Conservation (phyloP, 208 protist genomes). For the Leishmania lainsoni region DNA sequence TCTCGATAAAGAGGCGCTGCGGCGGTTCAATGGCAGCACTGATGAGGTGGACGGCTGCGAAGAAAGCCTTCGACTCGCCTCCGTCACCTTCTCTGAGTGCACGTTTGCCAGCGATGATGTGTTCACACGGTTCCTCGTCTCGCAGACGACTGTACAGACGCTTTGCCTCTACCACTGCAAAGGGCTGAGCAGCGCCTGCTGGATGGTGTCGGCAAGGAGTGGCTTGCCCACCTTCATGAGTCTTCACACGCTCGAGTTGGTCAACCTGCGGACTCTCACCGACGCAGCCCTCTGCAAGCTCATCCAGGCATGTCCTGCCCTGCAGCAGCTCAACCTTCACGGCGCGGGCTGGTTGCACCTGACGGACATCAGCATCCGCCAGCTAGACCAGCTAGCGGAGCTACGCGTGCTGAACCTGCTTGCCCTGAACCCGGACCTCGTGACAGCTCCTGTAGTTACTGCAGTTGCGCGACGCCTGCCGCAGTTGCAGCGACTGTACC, state of each 20-base stretch:
- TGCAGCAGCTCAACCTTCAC: conserved; percentile 14
- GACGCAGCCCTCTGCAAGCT: conserved; percentile 5
- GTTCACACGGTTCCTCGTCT: not conserved
- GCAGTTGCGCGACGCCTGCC: conserved; percentile 7
- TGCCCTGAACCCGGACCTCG: conserved; percentile 9
- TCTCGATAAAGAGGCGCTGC: conserved; percentile 4
- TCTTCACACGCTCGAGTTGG: conserved; percentile 7
- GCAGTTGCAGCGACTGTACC: conserved; percentile 6
- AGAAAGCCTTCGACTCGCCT: conserved; percentile 1
- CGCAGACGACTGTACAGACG: conserved; percentile 2
- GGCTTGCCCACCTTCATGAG: not conserved
- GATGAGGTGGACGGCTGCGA: not conserved
- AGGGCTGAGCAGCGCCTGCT: conserved; percentile 8
- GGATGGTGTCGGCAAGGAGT: conserved; percentile 1
- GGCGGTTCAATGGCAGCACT: not conserved
- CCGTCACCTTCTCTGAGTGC: conserved; percentile 13
- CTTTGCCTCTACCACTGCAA: conserved; percentile 5
- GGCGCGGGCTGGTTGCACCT: conserved; percentile 11
- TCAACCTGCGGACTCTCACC: conserved; percentile 18
- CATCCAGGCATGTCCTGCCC: conserved; percentile 1
- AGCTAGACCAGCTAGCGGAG: conserved; percentile 8
- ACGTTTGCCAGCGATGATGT: conserved; percentile 9
- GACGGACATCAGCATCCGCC: conserved; percentile 13
- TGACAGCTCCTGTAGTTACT: conserved; percentile 9
- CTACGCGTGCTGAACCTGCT: conserved; percentile 13